A percentile compares a stretch with the other conserved stretches of the same genome.
phyloP scores from a whole-genome alignment of 2,329 filamentous ascomycete genomes.

The Talaromyces funiculosus region DNA sequence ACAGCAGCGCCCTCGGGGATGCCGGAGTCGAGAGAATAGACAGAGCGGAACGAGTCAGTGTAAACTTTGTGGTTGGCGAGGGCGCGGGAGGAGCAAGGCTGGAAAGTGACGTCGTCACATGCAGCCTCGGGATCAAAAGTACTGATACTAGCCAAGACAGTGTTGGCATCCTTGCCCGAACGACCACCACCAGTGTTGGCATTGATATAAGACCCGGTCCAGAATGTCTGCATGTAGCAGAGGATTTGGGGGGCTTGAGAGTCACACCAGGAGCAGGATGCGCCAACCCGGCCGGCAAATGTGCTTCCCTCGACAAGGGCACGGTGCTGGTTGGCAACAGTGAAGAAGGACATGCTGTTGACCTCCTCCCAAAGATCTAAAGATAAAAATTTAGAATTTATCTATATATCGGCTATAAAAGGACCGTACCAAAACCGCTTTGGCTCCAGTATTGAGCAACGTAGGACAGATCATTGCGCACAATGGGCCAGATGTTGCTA shows the following conservation, averaged over 20 bases:
- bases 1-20: conserved; percentile 28
- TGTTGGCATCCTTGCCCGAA: conserved; percentile 66
- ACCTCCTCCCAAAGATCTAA: conserved; percentile 76
- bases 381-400: not conserved
- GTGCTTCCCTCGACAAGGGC: conserved; percentile 54
- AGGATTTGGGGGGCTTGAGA: conserved; percentile 63
- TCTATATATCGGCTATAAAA: not conserved
- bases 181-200: conserved; percentile 62
- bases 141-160: conserved; percentile 50
- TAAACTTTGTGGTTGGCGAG: conserved; percentile 72
- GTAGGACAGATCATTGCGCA: conserved; percentile 70
- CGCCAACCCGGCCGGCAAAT: conserved; percentile 55
- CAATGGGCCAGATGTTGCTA: conserved; percentile 65
- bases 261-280: conserved; percentile 58
- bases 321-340: conserved; percentile 63
- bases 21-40: conserved; percentile 54
- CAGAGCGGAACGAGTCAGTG: conserved; percentile 66
- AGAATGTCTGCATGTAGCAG: conserved; percentile 70
- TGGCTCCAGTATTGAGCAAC: conserved; percentile 50
- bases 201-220: conserved; percentile 58
- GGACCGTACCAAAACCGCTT: conserved; percentile 50
- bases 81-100: conserved; percentile 64
- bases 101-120: conserved; percentile 55
- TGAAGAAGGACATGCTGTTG: conserved; percentile 72
- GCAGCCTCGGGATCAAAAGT: conserved; percentile 30